These are phyloP conservation scores for Calonectria honghensis DNA, from an alignment of 2,329 filamentous ascomycete species.

Conservation along the genomic window DNA sequence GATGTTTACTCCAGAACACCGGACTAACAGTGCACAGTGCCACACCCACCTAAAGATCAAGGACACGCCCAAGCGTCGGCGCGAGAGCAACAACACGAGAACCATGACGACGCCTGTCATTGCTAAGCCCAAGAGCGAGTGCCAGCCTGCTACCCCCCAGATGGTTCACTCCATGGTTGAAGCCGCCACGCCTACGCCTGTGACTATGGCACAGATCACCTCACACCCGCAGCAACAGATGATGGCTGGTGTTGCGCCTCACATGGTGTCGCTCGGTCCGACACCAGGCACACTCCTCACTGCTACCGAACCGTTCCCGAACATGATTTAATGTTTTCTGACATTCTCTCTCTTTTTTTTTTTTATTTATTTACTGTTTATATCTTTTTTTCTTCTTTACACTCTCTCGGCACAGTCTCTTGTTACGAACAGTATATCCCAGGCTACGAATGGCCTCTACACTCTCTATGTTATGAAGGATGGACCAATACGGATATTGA, in stretches of 20 bases:
- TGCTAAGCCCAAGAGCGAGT: constrained; percentile 69
- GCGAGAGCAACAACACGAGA: constrained; percentile 75
- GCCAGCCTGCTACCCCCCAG: constrained; percentile 59
- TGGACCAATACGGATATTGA: constrained; percentile 51
- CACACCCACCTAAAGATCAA: constrained; percentile 84
- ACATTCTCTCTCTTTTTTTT: neutral
- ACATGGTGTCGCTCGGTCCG: constrained; percentile 48
- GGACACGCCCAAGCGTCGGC: constrained; percentile 80
- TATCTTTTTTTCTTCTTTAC: constrained; percentile 40
- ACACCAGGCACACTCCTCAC: constrained; percentile 53
- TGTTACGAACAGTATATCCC: constrained; percentile 50
- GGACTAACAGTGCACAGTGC: constrained; percentile 69
- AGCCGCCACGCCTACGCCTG: constrained; percentile 54
- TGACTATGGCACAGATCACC: constrained; percentile 54
- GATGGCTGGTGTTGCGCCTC: constrained; percentile 46
- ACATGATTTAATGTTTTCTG: constrained; percentile 53
- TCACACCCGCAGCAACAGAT: constrained; percentile 56
- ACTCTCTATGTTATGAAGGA: constrained; percentile 55
- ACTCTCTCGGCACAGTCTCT: constrained; percentile 47
- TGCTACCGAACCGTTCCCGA: constrained; percentile 53
- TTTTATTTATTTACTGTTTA: constrained; percentile 43
- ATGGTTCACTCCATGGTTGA: constrained; percentile 47
- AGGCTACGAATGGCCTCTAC: constrained; percentile 51
- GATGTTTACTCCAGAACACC: constrained; percentile 16
- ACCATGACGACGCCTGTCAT: constrained; percentile 64